A percentile compares a stretch with the other conserved stretches of the same genome.
Conservation (phyloP, 179 eudicot species). For the Spergularia azorica region DNA sequence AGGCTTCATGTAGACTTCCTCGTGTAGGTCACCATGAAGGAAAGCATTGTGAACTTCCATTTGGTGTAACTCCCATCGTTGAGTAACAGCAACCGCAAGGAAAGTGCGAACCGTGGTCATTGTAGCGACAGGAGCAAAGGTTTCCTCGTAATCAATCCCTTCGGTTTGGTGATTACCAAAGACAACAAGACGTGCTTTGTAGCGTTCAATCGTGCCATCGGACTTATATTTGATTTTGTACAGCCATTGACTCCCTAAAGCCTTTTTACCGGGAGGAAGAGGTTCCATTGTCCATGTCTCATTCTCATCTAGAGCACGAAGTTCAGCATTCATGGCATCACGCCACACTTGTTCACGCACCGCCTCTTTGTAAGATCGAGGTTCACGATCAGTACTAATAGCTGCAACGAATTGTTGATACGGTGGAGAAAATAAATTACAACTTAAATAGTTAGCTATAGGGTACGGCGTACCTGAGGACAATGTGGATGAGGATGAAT, state of each 20-base stretch:
- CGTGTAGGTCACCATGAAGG: neutral
- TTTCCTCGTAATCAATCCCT: neutral
- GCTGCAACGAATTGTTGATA: neutral
- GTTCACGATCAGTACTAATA: neutral
- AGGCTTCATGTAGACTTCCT: neutral
- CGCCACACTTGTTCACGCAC: neutral
- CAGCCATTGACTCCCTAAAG: neutral
- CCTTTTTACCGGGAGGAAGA: neutral
- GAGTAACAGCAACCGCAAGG: neutral
- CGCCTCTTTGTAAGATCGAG: neutral
- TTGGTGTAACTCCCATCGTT: neutral
- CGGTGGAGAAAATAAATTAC: too few species aligned
- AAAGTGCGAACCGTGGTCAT: neutral
- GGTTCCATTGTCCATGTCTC: neutral
- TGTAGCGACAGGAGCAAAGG: neutral
- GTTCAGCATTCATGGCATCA: neutral
- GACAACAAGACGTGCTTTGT: neutral
- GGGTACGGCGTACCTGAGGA: too few species aligned
- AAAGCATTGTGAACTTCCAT: neutral
- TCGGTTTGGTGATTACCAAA: neutral
- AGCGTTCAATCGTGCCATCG: neutral
- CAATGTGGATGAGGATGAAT: too few species aligned
- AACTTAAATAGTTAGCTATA: too few species aligned
- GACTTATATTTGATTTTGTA: neutral
- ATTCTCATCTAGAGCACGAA: neutral